Percentiles rank a stretch among this genome's conserved stretches.
These are phyloP conservation scores for Pythium sp. DNA, from an alignment of 352 stramenopile species.

Conservation along the genomic window DNA sequence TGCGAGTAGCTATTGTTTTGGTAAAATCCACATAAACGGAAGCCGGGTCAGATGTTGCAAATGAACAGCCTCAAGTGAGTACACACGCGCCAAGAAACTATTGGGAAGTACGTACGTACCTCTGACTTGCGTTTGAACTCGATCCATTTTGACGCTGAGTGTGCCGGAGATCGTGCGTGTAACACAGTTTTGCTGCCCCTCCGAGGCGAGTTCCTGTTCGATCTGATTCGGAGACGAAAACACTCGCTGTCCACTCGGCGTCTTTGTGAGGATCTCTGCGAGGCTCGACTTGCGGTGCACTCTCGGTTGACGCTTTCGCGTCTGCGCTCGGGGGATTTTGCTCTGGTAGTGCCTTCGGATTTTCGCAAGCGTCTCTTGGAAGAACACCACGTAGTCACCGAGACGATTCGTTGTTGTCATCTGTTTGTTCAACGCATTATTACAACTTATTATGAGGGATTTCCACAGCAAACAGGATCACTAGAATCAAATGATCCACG, in stretches of 20 bases:
- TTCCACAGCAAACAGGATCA: not conserved
- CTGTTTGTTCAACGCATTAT: conserved; percentile 22
- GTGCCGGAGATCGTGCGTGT: not conserved
- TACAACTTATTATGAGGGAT: not conserved
- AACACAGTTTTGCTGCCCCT: not conserved
- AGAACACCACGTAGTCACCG: conserved; percentile 72
- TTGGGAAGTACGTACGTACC: conserved; percentile 15
- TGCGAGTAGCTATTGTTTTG: not conserved
- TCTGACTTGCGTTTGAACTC: conserved; percentile 23
- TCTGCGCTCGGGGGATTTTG: conserved; percentile 30
- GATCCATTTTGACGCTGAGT: conserved; percentile 35
- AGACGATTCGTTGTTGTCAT: conserved; percentile 70
- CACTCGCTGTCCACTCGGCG: not conserved
- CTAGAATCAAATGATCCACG: not conserved
- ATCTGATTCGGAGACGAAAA: conserved; percentile 15
- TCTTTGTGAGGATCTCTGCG: conserved; percentile 24
- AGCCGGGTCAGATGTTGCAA: not conserved
- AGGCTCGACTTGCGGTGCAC: conserved; percentile 34
- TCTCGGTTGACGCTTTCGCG: conserved; percentile 24
- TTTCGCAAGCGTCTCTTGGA: conserved; percentile 64
- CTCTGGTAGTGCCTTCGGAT: conserved; percentile 45
- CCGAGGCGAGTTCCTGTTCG: conserved; percentile 7
- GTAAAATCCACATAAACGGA: not conserved
- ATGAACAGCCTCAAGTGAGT: not conserved
- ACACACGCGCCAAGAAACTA: not conserved